Evolutionary conservation across 2,329 filamentous ascomycete species (phyloP).

Genomic region (Purpureocillium lavendulum): DNA sequence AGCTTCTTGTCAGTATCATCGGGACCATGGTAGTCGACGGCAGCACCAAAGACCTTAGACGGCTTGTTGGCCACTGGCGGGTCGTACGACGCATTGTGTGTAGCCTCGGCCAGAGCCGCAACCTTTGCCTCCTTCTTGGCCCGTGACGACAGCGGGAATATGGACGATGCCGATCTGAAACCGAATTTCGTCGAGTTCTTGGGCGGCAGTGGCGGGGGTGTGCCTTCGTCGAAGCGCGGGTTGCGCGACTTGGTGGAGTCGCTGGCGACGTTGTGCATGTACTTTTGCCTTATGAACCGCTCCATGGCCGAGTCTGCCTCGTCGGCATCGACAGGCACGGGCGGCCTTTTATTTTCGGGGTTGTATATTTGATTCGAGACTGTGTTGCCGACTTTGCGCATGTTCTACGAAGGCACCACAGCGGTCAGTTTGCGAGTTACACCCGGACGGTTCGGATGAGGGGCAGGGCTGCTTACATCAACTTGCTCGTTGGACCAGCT

Average conservation of each 20-base stretch:
- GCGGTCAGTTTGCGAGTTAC: slow-evolving; percentile 1
- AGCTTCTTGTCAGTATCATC: slow-evolving; percentile 71
- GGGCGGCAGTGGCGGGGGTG: slow-evolving; percentile 51
- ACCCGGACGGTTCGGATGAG: background rate
- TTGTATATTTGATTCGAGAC: slow-evolving; percentile 87
- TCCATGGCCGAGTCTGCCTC: slow-evolving; percentile 94
- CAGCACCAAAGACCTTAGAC: slow-evolving; percentile 61
- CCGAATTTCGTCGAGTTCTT: slow-evolving; percentile 56
- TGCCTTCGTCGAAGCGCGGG: slow-evolving; percentile 47
- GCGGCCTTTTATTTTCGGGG: slow-evolving; percentile 70
- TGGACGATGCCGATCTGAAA: slow-evolving; percentile 55
- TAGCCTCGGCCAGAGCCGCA: slow-evolving; percentile 14
- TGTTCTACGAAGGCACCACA: slow-evolving; percentile 58
- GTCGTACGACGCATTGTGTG: slow-evolving; percentile 20
- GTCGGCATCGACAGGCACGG: slow-evolving; percentile 83
- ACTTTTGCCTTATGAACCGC: slow-evolving; percentile 89
- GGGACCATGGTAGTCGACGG: slow-evolving; percentile 43
- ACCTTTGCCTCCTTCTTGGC: slow-evolving; percentile 45
- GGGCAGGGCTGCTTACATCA: slow-evolving; percentile 53
- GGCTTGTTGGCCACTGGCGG: slow-evolving; percentile 47
- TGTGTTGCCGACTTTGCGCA: slow-evolving; percentile 85
- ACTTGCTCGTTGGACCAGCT: slow-evolving; percentile 95
- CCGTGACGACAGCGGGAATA: slow-evolving; percentile 55
- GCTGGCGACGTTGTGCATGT: slow-evolving; percentile 51
- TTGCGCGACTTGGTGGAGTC: slow-evolving; percentile 32